A percentile compares a stretch with the other conserved stretches of the same genome.
phyloP scores from a whole-genome alignment of 2,329 filamentous ascomycete genomes.

The Botrytis paeoniae region DNA sequence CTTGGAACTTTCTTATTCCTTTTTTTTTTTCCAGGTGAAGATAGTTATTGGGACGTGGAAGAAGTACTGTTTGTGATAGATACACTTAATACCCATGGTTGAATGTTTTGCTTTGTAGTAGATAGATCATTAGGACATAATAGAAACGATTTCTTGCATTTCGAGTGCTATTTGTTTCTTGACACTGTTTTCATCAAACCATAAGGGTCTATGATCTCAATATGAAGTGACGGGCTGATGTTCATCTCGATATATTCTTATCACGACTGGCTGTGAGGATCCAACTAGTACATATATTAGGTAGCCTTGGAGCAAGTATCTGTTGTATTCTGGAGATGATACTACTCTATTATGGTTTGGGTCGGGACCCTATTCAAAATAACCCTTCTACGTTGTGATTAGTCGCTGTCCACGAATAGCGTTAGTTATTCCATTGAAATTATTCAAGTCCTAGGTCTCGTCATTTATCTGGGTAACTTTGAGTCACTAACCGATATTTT shows the following conservation, averaged over 20 bases:
- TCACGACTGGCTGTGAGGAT: not conserved
- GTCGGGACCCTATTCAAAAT: too few species aligned
- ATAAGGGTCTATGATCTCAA: not conserved
- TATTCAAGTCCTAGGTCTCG: too few species aligned
- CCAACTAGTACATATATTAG: fast-evolving
- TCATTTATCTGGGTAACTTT: too few species aligned
- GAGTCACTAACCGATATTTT: too few species aligned
- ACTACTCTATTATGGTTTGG: too few species aligned
- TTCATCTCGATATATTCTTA: too few species aligned
- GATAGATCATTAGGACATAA: not conserved
- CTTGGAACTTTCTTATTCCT: not conserved
- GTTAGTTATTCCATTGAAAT: too few species aligned
- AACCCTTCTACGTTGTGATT: too few species aligned
- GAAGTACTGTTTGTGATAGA: not conserved
- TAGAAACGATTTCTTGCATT: not conserved
- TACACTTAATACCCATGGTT: constrained; percentile 5
- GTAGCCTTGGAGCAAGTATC: not conserved
- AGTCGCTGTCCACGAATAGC: too few species aligned
- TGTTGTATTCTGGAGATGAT: too few species aligned
- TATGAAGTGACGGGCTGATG: too few species aligned
- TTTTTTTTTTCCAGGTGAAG: not conserved
- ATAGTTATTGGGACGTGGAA: not conserved
- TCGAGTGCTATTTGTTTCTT: not conserved
- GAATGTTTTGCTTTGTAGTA: not conserved
- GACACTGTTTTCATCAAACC: fast-evolving